phyloP scores from a whole-genome alignment of 2,329 filamentous ascomycete genomes.

The Xylaria hypoxylon region DNA sequence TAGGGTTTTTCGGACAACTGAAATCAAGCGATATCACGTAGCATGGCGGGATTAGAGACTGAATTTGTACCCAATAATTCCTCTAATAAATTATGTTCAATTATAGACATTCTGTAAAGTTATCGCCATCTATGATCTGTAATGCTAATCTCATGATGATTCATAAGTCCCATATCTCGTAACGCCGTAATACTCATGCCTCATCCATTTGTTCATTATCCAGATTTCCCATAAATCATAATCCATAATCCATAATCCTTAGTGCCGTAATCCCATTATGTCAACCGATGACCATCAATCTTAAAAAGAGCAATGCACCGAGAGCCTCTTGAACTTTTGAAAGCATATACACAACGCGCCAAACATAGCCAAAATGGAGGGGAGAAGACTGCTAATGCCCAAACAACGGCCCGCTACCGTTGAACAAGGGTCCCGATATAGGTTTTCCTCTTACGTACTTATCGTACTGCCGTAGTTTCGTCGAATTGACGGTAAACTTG shows the following conservation, averaged over 20 bases:
- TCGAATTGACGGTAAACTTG: conserved; percentile 47
- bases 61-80: not conserved
- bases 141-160: conserved; percentile 16
- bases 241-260: conserved; percentile 29
- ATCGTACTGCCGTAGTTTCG: conserved; percentile 43
- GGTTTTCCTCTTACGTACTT: conserved; percentile 41
- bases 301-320: conserved; percentile 10
- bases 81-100: not conserved
- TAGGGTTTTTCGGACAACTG: not conserved
- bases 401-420: conserved; percentile 42
- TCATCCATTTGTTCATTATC: conserved; percentile 26
- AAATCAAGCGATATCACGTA: not conserved
- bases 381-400: conserved; percentile 27
- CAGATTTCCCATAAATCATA: conserved; percentile 21
- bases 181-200: conserved; percentile 39
- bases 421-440: conserved; percentile 43
- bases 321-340: conserved; percentile 2
- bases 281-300: conserved; percentile 6
- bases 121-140: conserved; percentile 16
- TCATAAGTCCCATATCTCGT: conserved; percentile 26
- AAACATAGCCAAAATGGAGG: conserved; percentile 3
- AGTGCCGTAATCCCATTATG: conserved; percentile 33
- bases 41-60: not conserved
- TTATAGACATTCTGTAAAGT: conserved; percentile 5
- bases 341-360: conserved; percentile 2